phyloP scores from a whole-genome alignment of 768 basidiomycete species.

The Chalciporus piperatus region DNA sequence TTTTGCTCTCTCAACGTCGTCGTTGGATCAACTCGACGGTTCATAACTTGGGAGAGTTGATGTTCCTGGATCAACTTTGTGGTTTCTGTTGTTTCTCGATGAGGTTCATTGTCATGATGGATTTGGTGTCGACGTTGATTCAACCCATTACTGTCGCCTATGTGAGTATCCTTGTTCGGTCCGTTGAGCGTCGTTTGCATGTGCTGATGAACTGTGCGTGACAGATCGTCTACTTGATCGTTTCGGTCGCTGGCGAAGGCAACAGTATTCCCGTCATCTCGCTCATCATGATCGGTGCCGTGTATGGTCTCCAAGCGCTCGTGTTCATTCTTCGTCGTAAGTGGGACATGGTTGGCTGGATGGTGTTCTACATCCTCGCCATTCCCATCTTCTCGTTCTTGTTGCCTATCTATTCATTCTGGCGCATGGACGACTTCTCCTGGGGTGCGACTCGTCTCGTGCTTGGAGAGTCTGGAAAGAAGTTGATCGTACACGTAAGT shows the following conservation, averaged over 20 bases:
- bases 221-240: constrained; percentile 86
- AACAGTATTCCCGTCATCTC: constrained; percentile 76
- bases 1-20: constrained; percentile 92
- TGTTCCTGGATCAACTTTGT: constrained; percentile 88
- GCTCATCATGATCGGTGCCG: constrained; percentile 87
- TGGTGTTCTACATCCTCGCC: constrained; percentile 93
- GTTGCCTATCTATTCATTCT: constrained; percentile 93
- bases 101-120: constrained; percentile 98
- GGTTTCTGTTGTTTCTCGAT: constrained; percentile 99
- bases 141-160: constrained; percentile 88
- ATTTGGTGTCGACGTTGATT: constrained; percentile 82
- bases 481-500: constrained; percentile 89
- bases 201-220: constrained; percentile 5
- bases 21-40: constrained; percentile 99
- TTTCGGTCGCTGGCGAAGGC: constrained; percentile 65
- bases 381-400: constrained; percentile 93
- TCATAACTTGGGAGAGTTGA: constrained; percentile 91
- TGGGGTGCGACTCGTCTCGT: constrained; percentile 95
- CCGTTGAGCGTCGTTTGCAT: neutral
- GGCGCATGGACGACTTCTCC: constrained; percentile 97
- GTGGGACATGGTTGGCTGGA: constrained; percentile 99
- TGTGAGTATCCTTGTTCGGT: constrained; percentile 47
- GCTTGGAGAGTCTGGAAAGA: constrained; percentile 92
- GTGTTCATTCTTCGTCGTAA: constrained; percentile 91
- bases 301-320: constrained; percentile 91